These are phyloP conservation scores for Zopfochytrium polystomum DNA, from an alignment of 371 early-diverging fungal genomes.

Conservation along the genomic window DNA sequence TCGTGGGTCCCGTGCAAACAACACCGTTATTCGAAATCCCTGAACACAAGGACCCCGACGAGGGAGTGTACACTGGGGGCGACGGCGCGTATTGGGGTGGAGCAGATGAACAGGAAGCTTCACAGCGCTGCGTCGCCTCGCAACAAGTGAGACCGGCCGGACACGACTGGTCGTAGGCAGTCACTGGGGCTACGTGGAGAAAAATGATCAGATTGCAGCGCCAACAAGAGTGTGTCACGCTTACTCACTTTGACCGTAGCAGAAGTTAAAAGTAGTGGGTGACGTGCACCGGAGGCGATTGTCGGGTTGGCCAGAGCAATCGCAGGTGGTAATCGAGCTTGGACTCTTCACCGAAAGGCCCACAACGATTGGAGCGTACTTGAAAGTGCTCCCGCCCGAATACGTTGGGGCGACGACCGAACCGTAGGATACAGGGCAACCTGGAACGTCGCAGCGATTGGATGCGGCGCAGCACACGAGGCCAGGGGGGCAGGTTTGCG, in stretches of 20 bases:
- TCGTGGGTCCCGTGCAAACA: slow-evolving; percentile 7
- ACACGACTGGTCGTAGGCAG: slow-evolving; percentile 6
- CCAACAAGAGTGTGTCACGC: too few relatives aligned
- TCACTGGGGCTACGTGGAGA: neutral
- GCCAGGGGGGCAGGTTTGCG: neutral
- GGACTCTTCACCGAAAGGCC: neutral
- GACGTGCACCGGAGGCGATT: slow-evolving; percentile 2
- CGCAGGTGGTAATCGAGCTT: neutral
- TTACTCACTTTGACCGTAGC: neutral
- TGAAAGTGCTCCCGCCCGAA: neutral
- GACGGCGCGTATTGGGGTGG: neutral
- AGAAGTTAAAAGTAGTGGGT: slow-evolving; percentile 2
- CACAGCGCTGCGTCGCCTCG: slow-evolving; percentile 7
- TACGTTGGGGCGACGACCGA: neutral
- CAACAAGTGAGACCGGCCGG: slow-evolving; percentile 9
- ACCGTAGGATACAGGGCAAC: neutral
- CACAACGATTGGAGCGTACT: neutral
- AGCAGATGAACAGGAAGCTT: neutral
- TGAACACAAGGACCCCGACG: neutral
- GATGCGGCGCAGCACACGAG: neutral
- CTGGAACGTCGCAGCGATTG: neutral
- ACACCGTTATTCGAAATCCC: slow-evolving; percentile 3
- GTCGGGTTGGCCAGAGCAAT: neutral
- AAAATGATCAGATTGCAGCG: too few relatives aligned
- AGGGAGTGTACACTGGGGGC: neutral